Percentiles rank a stretch among this genome's conserved stretches.
Conservation (phyloP, 352 stramenopile genomes). For the Globisporangium polare region DNA sequence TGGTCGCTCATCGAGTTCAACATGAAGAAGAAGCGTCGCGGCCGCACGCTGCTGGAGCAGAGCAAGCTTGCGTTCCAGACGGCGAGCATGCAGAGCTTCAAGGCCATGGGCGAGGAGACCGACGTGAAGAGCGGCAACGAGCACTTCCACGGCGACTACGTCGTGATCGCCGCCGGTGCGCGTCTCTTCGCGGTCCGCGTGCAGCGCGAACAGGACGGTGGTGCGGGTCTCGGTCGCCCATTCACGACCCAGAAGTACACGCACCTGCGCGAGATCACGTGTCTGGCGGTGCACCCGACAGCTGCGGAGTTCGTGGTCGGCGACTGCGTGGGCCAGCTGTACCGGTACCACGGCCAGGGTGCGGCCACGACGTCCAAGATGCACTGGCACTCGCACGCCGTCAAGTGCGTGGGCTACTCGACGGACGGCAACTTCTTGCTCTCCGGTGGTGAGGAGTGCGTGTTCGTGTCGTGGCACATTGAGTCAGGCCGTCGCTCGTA, state of each 20-base stretch:
- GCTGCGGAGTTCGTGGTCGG: slow-evolving; percentile 61
- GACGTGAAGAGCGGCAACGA: slow-evolving; percentile 4
- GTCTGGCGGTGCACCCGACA: slow-evolving; percentile 48
- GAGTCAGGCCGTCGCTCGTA: slow-evolving; percentile 71
- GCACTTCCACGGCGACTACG: slow-evolving; percentile 36
- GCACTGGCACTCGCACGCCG: slow-evolving; percentile 86
- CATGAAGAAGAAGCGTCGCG: slow-evolving; percentile 59
- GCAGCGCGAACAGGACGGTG: slow-evolving; percentile 24
- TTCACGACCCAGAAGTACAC: slow-evolving; percentile 37
- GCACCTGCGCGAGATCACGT: slow-evolving; percentile 53
- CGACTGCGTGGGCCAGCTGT: slow-evolving; percentile 62
- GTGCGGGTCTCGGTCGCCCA: slow-evolving; percentile 22
- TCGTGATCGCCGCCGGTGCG: slow-evolving; percentile 38
- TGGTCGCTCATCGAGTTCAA: slow-evolving; percentile 73
- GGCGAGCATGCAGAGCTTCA: slow-evolving; percentile 57
- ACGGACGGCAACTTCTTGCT: slow-evolving; percentile 72
- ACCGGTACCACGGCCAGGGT: slow-evolving; percentile 33
- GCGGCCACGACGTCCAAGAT: slow-evolving; percentile 42
- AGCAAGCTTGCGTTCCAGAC: slow-evolving; percentile 41
- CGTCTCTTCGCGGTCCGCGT: slow-evolving; percentile 44
- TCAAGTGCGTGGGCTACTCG: slow-evolving; percentile 71
- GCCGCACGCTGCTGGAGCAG: slow-evolving; percentile 43
- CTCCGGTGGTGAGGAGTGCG: slow-evolving; percentile 83
- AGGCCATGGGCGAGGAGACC: neutral
- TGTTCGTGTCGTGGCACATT: slow-evolving; percentile 86